These are phyloP conservation scores for Myxozyma udenii DNA, from an alignment of 805 yeast genomes.

Conservation along the genomic window DNA sequence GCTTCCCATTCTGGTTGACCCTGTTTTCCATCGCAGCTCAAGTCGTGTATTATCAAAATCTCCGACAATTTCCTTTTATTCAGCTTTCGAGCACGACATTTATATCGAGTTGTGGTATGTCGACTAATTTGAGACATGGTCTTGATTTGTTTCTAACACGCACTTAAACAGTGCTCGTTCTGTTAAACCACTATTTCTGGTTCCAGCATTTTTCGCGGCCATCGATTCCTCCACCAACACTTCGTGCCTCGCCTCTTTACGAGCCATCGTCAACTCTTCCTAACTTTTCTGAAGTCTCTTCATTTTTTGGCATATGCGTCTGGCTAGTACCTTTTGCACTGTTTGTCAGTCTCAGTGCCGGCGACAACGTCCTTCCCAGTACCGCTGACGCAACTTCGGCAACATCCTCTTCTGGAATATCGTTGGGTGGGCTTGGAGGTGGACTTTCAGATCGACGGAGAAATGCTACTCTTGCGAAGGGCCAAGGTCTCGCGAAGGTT, in stretches of 20 bases:
- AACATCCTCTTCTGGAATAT: not conserved
- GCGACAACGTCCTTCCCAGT: slow-evolving; percentile 79
- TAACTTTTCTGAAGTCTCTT: slow-evolving; percentile 83
- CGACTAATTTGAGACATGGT: too few species aligned
- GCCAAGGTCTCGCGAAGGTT: slow-evolving; percentile 29
- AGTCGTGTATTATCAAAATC: slow-evolving; percentile 69
- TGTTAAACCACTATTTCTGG: slow-evolving; percentile 85
- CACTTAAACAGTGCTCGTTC: slow-evolving; percentile 49
- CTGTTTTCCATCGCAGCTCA: slow-evolving; percentile 69
- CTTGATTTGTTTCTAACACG: not conserved
- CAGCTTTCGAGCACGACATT: slow-evolving; percentile 69
- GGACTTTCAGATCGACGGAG: not conserved
- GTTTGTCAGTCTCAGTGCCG: slow-evolving; percentile 87
- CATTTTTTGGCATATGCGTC: slow-evolving; percentile 87
- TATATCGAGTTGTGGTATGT: slow-evolving; percentile 54
- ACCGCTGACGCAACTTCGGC: slow-evolving; percentile 22
- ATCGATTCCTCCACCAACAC: slow-evolving; percentile 27
- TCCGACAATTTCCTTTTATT: slow-evolving; percentile 80
- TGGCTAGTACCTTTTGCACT: slow-evolving; percentile 94
- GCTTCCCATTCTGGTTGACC: slow-evolving; percentile 69
- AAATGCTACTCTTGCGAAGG: slow-evolving; percentile 6
- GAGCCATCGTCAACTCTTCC: slow-evolving; percentile 57
- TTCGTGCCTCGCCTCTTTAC: slow-evolving; percentile 25
- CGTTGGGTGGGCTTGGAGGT: not conserved
- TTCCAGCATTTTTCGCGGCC: slow-evolving; percentile 61